phyloP scores from a whole-genome alignment of 1,139 yeast species.

The Eremothecium sinecaudum region DNA sequence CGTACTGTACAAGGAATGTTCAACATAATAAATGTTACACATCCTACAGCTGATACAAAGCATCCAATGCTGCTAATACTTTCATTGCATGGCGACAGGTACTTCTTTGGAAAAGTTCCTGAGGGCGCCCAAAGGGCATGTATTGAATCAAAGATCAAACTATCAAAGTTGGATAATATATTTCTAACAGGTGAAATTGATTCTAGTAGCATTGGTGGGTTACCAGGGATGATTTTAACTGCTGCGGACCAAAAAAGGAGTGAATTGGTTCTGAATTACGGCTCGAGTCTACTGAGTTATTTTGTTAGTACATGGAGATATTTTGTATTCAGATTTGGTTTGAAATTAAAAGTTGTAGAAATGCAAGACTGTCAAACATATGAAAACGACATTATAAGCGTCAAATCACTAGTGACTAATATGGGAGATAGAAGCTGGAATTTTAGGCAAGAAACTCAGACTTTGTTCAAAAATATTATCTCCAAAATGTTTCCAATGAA shows the following conservation, averaged over 20 bases:
- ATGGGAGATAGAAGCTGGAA: background rate
- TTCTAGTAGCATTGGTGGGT: constrained; percentile 76
- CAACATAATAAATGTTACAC: constrained; percentile 36
- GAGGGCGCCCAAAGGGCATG: constrained; percentile 79
- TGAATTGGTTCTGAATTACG: constrained; percentile 39
- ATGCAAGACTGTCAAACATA: constrained; percentile 34
- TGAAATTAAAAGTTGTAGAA: constrained; percentile 42
- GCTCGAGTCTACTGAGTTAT: constrained; percentile 40
- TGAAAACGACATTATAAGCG: constrained; percentile 44
- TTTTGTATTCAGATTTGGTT: constrained; percentile 78
- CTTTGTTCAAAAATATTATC: constrained; percentile 22
- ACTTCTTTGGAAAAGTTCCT: constrained; percentile 68
- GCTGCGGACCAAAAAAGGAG: constrained; percentile 72
- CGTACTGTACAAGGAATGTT: constrained; percentile 31
- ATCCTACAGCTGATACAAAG: constrained; percentile 50
- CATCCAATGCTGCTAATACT: constrained; percentile 53
- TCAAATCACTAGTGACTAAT: constrained; percentile 39
- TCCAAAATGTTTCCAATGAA: constrained; percentile 40
- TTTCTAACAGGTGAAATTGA: constrained; percentile 65
- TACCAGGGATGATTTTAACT: constrained; percentile 82
- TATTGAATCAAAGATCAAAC: constrained; percentile 44
- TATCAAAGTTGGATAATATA: constrained; percentile 50
- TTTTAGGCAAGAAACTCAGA: constrained; percentile 6
- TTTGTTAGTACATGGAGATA: constrained; percentile 74
- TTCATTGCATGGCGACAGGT: constrained; percentile 41